These are phyloP conservation scores for Ochetophila trinervis DNA, from an alignment of 306 rosid species.

Conservation along the genomic window DNA sequence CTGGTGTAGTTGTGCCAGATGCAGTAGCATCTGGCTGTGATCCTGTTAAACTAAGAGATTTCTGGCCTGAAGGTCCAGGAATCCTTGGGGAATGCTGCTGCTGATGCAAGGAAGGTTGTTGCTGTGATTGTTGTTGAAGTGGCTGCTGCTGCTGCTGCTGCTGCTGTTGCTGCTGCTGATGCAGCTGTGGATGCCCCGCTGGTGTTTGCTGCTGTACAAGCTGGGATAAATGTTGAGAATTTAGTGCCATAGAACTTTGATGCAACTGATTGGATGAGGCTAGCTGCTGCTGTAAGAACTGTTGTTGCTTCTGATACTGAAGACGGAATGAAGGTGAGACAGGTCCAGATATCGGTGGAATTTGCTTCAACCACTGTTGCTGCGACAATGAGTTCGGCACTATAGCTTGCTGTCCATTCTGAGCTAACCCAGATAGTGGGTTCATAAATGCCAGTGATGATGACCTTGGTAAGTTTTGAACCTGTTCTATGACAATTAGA, in stretches of 20 bases:
- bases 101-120: slow-evolving; percentile 67
- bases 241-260: slow-evolving; percentile 56
- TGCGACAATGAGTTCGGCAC: slow-evolving; percentile 66
- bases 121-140: slow-evolving; percentile 58
- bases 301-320: slow-evolving; percentile 67
- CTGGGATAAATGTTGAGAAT: slow-evolving; percentile 71
- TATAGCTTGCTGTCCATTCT: slow-evolving; percentile 82
- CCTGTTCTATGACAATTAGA: slow-evolving; percentile 38
- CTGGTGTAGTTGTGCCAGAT: slow-evolving; percentile 94
- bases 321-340: slow-evolving; percentile 61
- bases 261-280: slow-evolving; percentile 71
- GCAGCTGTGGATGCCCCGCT: slow-evolving; percentile 70
- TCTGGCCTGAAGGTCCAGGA: slow-evolving; percentile 76
- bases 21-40: slow-evolving; percentile 98
- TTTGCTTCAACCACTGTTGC: slow-evolving; percentile 88
- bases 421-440: slow-evolving; percentile 68
- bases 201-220: slow-evolving; percentile 76
- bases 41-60: slow-evolving; percentile 92
- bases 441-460: slow-evolving; percentile 76
- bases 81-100: slow-evolving; percentile 91
- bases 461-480: slow-evolving; percentile 78
- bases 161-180: slow-evolving; percentile 50
- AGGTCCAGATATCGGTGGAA: slow-evolving; percentile 68
- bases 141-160: slow-evolving; percentile 49
- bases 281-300: slow-evolving; percentile 64